These are phyloP conservation scores for Globisporangium camurandrum DNA, from an alignment of 352 stramenopile genomes.

Conservation along the genomic window DNA sequence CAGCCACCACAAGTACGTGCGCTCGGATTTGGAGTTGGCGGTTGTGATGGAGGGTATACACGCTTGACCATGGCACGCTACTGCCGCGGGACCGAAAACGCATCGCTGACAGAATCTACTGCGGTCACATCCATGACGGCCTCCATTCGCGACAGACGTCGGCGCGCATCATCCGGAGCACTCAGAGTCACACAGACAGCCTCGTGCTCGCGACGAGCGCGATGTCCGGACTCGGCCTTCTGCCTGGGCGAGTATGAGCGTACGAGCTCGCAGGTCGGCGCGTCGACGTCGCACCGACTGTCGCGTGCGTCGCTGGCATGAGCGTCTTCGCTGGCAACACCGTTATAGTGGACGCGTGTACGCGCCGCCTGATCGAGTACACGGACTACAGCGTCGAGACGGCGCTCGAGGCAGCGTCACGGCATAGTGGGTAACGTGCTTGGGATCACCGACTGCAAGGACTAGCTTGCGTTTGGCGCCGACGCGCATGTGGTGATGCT, in stretches of 20 bases:
- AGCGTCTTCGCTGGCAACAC: constrained; percentile 82
- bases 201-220: constrained; percentile 80
- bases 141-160: constrained; percentile 81
- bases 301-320: constrained; percentile 52
- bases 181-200: constrained; percentile 67
- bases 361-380: constrained; percentile 73
- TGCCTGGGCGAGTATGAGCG: constrained; percentile 37
- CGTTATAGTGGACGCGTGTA: constrained; percentile 75
- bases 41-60: constrained; percentile 61
- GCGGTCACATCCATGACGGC: constrained; percentile 85
- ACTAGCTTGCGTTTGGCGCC: constrained; percentile 62
- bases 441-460: constrained; percentile 47
- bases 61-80: constrained; percentile 29
- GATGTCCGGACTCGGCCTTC: constrained; percentile 79
- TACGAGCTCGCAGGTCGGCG: constrained; percentile 69
- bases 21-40: constrained; percentile 83
- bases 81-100: too few species aligned
- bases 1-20: constrained; percentile 83
- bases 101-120: too few species aligned
- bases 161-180: constrained; percentile 73
- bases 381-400: constrained; percentile 74
- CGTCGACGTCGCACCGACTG: constrained; percentile 42
- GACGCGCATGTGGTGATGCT: constrained; percentile 82
- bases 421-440: constrained; percentile 69
- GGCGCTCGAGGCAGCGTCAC: constrained; percentile 62